Evolutionary conservation across 768 basidiomycete species (phyloP), one percentile per base, ranked within the genome.

Genomic region (Omphalotus guepiniiformis): DNA sequence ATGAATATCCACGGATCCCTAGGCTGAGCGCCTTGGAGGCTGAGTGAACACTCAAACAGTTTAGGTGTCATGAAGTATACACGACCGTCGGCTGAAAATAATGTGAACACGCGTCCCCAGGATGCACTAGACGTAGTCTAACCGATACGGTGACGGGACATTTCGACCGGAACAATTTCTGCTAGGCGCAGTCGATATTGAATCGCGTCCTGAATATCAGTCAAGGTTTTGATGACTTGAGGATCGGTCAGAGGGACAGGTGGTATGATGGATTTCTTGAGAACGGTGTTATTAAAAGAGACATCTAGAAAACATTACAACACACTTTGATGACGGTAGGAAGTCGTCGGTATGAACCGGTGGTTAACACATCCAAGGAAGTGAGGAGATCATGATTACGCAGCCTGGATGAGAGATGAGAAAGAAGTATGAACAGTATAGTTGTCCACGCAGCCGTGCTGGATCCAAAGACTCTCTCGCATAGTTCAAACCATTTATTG

Each of bases 351-450:
- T 97, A 98, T 13, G 88, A 83, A 0, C 93, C 94, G 11, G 82
- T 83, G 1, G 88, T 88, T 26, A 96, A 73, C 46, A 97, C 88
- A 55, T 93, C 88, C 29, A 97, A 68, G 19, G 94, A 94, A 1
- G 93, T 95, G 3, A 93, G 75, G 19, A 97, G 71, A 64, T 98
- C 95, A 51, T 94, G 92, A 66, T 97, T 97, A 48, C 94, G 84
- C 16, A 93, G 77, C 59, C 94, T 92, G 57, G 4, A 39, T 15
- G 23, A 32, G 35, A 18, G 19, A 35, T n/a, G 32, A 12, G 38
- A 38, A 44, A 6, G 25, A 18, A n/a, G n/a, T n/a, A 29, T 3
- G 25, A 34, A 12, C 30, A 13, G 9, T 19, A 15, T 25, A 15
- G 7, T 19, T 40, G 5, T 19, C 60, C 74, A 52, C 48, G 88